Base-by-base conservation (phyloP, 331 rosid genomes). In the Malus hybrid region DNA sequence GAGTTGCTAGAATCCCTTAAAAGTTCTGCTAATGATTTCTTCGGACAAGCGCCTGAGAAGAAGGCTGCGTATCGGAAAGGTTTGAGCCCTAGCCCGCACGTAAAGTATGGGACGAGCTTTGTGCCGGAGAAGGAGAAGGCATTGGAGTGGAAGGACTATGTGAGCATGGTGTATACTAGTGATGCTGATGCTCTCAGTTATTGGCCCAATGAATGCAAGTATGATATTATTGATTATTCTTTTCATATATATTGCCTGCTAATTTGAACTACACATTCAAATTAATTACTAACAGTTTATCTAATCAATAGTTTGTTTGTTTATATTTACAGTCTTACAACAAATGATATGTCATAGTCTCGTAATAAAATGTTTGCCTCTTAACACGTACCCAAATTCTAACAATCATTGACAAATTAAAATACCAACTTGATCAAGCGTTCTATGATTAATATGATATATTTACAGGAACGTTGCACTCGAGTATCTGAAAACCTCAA, bases 61-160 rank as follows among this genome's bases (percentile, higher is more conserved):
- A 88, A 88, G 76, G 88, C 83, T 44, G 65, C 73, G 28, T 85
- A 59, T 31, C 20, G 28, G 22, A 55, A 69, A 67, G 87, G 89
- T 15, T 75, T 69, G 71, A 81, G 88, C 32, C 85, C 85, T 1
- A 75, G 87, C 73, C 76, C 82, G 0, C 29, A n/a, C 44, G 82
- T 90, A n/a, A 88, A 78, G 75, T 87, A 88, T 16, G 89, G 88
- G 8, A 90, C 93, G 7, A 88, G 93, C 83, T 90, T 90, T 73
- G 90, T 34, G 36, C 96, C 96, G 1, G 90, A 90, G 84, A 85
- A 82, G 60, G 96, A 90, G 81, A 81, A 72, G 62, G 89, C 88
- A 1, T 76, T 88, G 86, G 90, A 88, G 67, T 90, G 96, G 93
- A 90, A 84, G 81, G 93, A 88, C 29, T 85, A 85, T 54, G 59